Evolutionary conservation across 257 asterid genomes (phyloP), one percentile per base, ranked within the genome.

Genomic region (Petunia axillaris): DNA sequence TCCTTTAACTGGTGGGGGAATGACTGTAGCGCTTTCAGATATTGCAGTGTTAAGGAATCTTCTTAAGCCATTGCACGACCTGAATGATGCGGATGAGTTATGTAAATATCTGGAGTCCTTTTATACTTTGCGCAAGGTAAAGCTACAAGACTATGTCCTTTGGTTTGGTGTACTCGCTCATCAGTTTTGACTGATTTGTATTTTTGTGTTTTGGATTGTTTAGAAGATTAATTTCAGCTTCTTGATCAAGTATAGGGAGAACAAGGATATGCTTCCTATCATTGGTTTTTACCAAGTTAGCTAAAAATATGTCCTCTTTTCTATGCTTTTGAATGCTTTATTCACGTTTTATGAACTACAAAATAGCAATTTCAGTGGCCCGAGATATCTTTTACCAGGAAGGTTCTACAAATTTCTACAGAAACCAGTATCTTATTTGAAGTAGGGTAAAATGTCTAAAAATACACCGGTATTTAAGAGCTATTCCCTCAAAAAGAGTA

Each of bases 1-100:
- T 79, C 89, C 93, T 83, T 86, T 89, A 80, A 89, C 93, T 4
- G 91, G 93, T 36, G 93, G 93, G 60, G 93, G 93, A 63, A 89
- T 89, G 93, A 87, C 91, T 0, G 90, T 89, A 36, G 91, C 93
- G 5, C 87, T 89, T n/a, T 86, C 91, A 2, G 93, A 89, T 74
- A 83, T 89, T 74, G 89, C 88, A 36, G 87, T 89, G 80, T 66
- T 89, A 36, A 84, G 85, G 11, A 83, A 87, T 81, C 86, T 89
- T 71, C 87, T 89, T 40, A 87, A 81, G 81, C 88, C 87, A 25
- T 65, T 86, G 78, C 80, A 44, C n/a, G 43, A 89, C 81, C 79
- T 89, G 81, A 84, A 83, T 64, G 93, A 87, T 77, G 79, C 89
- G 15, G 85, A 83, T 63, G 65, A 85, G 15, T 74, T 89, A 8